These are phyloP conservation scores for Cladosporium sphaerospermum DNA, from an alignment of 2,329 filamentous ascomycete species.

Conservation along the genomic window DNA sequence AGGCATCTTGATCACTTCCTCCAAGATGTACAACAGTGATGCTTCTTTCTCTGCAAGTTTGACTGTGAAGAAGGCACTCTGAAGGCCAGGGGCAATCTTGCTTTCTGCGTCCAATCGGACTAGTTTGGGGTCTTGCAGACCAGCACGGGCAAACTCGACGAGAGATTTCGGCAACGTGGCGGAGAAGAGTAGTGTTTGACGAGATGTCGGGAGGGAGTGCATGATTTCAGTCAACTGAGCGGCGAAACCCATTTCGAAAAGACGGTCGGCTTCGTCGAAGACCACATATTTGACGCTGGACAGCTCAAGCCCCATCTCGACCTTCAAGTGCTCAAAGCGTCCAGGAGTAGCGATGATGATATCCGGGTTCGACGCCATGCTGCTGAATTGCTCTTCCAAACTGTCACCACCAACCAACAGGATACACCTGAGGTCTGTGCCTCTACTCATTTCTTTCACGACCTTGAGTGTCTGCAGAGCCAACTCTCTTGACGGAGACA, in stretches of 20 bases:
- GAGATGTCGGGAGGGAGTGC: conserved; percentile 71
- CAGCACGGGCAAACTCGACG: conserved; percentile 91
- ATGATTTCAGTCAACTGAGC: conserved; percentile 90
- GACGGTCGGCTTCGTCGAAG: conserved; percentile 92
- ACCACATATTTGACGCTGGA: conserved; percentile 89
- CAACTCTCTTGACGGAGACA: conserved; percentile 90
- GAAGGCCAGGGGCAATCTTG: conserved; percentile 92
- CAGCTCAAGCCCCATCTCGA: conserved; percentile 91
- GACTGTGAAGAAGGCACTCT: conserved; percentile 89
- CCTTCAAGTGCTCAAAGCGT: conserved; percentile 91
- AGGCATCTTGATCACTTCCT: conserved; percentile 90
- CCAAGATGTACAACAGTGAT: conserved; percentile 77
- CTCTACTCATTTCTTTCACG: conserved; percentile 85
- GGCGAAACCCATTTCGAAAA: conserved; percentile 99
- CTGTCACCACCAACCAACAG: conserved; percentile 92
- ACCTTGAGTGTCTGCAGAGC: conserved; percentile 94
- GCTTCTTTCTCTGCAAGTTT: conserved; percentile 94
- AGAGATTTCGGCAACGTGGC: conserved; percentile 89
- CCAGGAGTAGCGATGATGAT: conserved; percentile 96
- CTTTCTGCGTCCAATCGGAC: conserved; percentile 89
- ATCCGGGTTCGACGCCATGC: conserved; percentile 91
- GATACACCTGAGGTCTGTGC: conserved; percentile 86
- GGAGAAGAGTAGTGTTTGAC: conserved; percentile 91
- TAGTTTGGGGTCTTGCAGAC: conserved; percentile 83
- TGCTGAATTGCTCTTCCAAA: conserved; percentile 87